phyloP scores from a whole-genome alignment of 306 rosid species.

The Lithocarpus polystachyus region DNA sequence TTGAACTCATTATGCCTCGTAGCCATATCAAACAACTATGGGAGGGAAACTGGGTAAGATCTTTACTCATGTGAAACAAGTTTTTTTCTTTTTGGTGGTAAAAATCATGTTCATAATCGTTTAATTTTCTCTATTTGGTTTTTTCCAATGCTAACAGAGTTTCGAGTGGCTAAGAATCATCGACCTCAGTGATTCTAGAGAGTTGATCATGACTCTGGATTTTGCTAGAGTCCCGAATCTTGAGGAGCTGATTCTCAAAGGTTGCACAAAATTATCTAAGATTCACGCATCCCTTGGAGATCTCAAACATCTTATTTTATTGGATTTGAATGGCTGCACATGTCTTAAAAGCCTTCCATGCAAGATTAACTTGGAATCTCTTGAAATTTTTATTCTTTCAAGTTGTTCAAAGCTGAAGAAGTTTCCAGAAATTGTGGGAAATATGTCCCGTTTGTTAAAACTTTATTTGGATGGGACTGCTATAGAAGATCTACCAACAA shows the following conservation, averaged over 20 bases:
- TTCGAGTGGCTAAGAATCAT: neutral
- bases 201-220: neutral
- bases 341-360: too few species aligned
- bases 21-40: constrained; percentile 27
- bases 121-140: neutral
- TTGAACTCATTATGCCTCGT: neutral
- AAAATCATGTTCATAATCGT: neutral
- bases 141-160: neutral
- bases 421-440: too few species aligned
- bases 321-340: too few species aligned
- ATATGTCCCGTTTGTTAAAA: too few species aligned
- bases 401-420: too few species aligned
- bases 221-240: constrained; percentile 21
- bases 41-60: constrained; percentile 14
- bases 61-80: too few species aligned
- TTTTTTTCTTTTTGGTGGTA: neutral
- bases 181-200: neutral
- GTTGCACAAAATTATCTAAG: neutral
- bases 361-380: too few species aligned
- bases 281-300: constrained; percentile 7
- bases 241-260: neutral
- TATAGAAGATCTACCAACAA: too few species aligned
- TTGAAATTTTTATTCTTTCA: too few species aligned
- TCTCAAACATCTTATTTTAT: too few species aligned
- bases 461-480: too few species aligned